phyloP scores from a whole-genome alignment of 345 rosid species.

The Zanthoxylum bungeanum region DNA sequence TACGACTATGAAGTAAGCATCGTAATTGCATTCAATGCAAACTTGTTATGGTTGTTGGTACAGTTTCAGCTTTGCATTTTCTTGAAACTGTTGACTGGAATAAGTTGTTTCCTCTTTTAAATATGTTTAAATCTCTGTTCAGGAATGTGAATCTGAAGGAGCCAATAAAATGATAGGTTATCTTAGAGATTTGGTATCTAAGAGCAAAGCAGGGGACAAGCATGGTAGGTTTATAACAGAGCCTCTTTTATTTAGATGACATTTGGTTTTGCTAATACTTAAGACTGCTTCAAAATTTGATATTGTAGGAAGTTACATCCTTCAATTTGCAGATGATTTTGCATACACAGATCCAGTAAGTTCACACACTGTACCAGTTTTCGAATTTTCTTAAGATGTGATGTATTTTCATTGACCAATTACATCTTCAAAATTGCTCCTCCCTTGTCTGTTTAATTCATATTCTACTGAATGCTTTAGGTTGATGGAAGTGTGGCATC shows the following conservation, averaged over 20 bases:
- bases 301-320: conserved; percentile 59
- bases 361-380: conserved; percentile 4
- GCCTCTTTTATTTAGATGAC: conserved; percentile 6
- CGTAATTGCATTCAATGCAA: conserved; percentile 1
- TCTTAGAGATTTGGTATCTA: conserved; percentile 70
- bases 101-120: conserved; percentile 15
- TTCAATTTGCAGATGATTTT: conserved; percentile 86
- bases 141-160: conserved; percentile 95
- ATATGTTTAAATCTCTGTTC: conserved; percentile 14
- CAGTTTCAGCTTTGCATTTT: not conserved
- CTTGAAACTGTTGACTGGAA: conserved; percentile 1
- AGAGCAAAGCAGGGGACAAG: conserved; percentile 63
- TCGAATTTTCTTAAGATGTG: not conserved
- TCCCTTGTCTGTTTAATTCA: conserved; percentile 6
- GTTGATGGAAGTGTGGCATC: conserved; percentile 91
- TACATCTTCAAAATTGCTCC: not conserved
- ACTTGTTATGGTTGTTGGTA: not conserved
- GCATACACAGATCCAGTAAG: conserved; percentile 91
- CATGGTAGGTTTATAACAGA: conserved; percentile 49
- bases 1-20: conserved; percentile 85
- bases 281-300: conserved; percentile 8
- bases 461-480: conserved; percentile 34
- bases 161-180: conserved; percentile 79
- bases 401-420: not conserved
- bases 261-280: conserved; percentile 8